Evolutionary conservation across 2,329 filamentous ascomycete genomes (phyloP), one percentile per base, ranked within the genome.

Genomic region (Fusarium tjaetaba): DNA sequence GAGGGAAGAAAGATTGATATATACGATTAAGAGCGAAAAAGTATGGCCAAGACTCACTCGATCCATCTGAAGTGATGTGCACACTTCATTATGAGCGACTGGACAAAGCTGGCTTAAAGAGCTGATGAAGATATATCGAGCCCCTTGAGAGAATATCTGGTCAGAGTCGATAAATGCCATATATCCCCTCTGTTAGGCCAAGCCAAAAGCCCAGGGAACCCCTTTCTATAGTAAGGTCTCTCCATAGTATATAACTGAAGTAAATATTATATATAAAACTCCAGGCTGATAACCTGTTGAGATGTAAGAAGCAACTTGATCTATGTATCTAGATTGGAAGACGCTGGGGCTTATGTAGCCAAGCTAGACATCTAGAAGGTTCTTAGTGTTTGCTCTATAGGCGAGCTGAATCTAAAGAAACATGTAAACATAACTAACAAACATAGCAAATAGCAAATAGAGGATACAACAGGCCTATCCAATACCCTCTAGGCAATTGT

Each of bases 361-460:
- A 0, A 9, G 24, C 51, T 30, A 30, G 34, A 39, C 34, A 39
- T 53, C 34, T 26, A 30, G 34, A 39, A 39, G 13, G 24, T 53
- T 28, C 51, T 24, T 39, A 28, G n/a, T 9, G 51, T 39, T 53
- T 39, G 13, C 51, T 22, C 18, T 28, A 13, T 11, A 22, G 34
- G 18, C 10, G 22, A 53, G 10, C 36, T 53, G 8, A 13, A 39
- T 53, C 51, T 53, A 39, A 53, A 9, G 34, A 53, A 53, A 39
- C 13, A 53, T 53, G 22, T 6, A 15, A 52, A 11, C 30, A 46
- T 28, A 46, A 46, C 32, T 38, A 52, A 38, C 11, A 38, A 53
- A 38, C 18, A 39, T 39, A 30, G 51, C 51, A 53, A 53, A 39
- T 53, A 39, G 51, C 24, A 39, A 53, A 30, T 53, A 18, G 76